Base-by-base conservation (phyloP, 495 filamentous ascomycete genomes). In the Talaromyces ruber region DNA sequence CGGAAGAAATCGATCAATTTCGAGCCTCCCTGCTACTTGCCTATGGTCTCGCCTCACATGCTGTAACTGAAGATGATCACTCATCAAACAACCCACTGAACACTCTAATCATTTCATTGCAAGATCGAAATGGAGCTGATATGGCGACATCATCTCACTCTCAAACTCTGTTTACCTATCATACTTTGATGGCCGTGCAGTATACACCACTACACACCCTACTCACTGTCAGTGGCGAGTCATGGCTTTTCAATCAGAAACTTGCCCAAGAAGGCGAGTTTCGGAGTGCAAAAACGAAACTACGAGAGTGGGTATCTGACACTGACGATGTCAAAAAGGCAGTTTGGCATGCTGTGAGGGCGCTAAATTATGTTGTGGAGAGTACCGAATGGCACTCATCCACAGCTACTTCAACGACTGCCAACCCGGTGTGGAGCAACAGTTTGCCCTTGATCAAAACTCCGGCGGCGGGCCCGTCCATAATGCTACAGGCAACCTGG, bases 201-300 rank as follows among this genome's bases (percentile, higher is more conserved):
- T 60, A 58, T 55, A 65, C 66, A 9, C 66, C 65, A 18, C 21
- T 68, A 21, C 64, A 57, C 26, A 30, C 43, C 47, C 61, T 68
- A 29, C 54, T 68, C 9, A 62, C 61, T 14, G 63, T 64, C 24
- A 61, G 62, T 34, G 64, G 66, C 24, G 64, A 67, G 58, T 66
- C 66, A 6, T 68, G 66, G 66, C 64, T 66, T 45, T 67, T 68
- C 60, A 65, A 65, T 24, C 61, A 63, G n/a, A 68, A 68, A 34
- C 50, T 65, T 29, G 55, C 65, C 25, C 59, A 66, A 22, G 55
- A 66, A 57, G 29, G 18, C 12, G 55, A 59, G 7, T 68, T 67
- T 43, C 29, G 39, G 12, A 37, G 32, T 25, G 62, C 65, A n/a
- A 68, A 67, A 52, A 32, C 14, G 21, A 29, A 55, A 24, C 28